These are phyloP conservation scores for Russula sp. DNA, from an alignment of 768 basidiomycete species.

Conservation along the genomic window DNA sequence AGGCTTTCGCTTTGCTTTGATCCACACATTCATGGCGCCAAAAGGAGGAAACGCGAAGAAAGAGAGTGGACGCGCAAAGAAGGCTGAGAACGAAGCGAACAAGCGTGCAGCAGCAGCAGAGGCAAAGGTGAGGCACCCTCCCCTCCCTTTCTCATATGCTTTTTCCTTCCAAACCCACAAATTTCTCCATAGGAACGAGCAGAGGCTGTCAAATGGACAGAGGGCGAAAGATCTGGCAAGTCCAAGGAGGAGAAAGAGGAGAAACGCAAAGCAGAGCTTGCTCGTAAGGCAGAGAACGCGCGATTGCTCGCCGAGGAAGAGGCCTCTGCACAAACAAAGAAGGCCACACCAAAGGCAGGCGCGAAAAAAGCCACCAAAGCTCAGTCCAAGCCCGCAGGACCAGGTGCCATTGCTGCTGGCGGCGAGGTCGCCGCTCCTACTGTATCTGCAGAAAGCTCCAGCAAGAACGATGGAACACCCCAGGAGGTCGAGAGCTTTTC, in stretches of 20 bases:
- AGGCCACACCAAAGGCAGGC: slow-evolving; percentile 39
- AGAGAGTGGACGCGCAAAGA: slow-evolving; percentile 83
- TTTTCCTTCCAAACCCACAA: neutral
- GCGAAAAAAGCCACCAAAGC: neutral
- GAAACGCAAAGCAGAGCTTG: slow-evolving; percentile 73
- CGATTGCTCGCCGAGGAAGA: slow-evolving; percentile 88
- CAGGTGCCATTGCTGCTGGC: slow-evolving; percentile 80
- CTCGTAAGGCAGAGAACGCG: slow-evolving; percentile 82
- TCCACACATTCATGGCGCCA: slow-evolving; percentile 56
- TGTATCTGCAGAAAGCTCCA: slow-evolving; percentile 26
- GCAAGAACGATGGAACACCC: slow-evolving; percentile 30
- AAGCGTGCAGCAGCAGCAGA: slow-evolving; percentile 58
- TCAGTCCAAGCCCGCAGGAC: slow-evolving; percentile 55
- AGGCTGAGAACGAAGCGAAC: slow-evolving; percentile 85
- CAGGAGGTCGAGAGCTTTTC: slow-evolving; percentile 59
- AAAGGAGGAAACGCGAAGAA: slow-evolving; percentile 91
- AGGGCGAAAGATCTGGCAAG: slow-evolving; percentile 62
- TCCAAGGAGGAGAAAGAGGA: slow-evolving; percentile 69
- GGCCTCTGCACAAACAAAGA: slow-evolving; percentile 50
- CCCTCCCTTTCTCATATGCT: neutral
- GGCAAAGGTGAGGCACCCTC: slow-evolving; percentile 45
- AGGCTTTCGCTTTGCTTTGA: too few relatives aligned
- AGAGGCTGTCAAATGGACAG: slow-evolving; percentile 63
- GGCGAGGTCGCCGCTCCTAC: slow-evolving; percentile 36
- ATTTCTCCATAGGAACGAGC: slow-evolving; percentile 53